Evolutionary conservation across 805 yeast genomes (phyloP).

Genomic region (Candida pseudoglaebosa): DNA sequence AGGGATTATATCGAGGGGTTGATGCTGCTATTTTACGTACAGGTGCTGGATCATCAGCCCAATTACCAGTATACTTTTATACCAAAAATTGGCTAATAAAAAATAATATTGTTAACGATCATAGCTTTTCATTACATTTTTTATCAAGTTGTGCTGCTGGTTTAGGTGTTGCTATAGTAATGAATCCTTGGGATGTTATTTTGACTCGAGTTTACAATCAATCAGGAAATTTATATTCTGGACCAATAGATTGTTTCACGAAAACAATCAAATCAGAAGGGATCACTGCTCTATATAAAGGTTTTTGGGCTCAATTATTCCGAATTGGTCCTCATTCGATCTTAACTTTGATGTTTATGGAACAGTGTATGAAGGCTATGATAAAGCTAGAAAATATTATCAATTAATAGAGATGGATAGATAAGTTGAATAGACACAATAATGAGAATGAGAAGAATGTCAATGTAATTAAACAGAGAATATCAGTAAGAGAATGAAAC

Average conservation of each 20-base stretch:
- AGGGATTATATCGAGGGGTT: conserved; percentile 83
- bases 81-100: conserved; percentile 62
- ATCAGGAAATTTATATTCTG: conserved; percentile 78
- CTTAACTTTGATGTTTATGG: conserved; percentile 88
- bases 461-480: neutral
- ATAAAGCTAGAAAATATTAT: conserved; percentile 28
- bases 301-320: conserved; percentile 87
- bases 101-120: conserved; percentile 52
- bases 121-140: conserved; percentile 64
- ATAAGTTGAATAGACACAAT: neutral
- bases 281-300: conserved; percentile 83
- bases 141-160: conserved; percentile 77
- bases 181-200: conserved; percentile 98
- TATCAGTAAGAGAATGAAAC: conserved; percentile 1
- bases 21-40: conserved; percentile 94
- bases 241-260: conserved; percentile 82
- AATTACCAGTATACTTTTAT: conserved; percentile 83
- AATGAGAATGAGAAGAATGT: neutral
- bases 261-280: conserved; percentile 87
- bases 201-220: conserved; percentile 95
- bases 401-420: too few species aligned
- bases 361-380: conserved; percentile 75
- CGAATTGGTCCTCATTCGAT: conserved; percentile 96
- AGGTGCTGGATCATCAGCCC: conserved; percentile 94
- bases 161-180: conserved; percentile 85